These are phyloP conservation scores for Begonia peltatifolia DNA, from an alignment of 306 rosid species.

Conservation along the genomic window DNA sequence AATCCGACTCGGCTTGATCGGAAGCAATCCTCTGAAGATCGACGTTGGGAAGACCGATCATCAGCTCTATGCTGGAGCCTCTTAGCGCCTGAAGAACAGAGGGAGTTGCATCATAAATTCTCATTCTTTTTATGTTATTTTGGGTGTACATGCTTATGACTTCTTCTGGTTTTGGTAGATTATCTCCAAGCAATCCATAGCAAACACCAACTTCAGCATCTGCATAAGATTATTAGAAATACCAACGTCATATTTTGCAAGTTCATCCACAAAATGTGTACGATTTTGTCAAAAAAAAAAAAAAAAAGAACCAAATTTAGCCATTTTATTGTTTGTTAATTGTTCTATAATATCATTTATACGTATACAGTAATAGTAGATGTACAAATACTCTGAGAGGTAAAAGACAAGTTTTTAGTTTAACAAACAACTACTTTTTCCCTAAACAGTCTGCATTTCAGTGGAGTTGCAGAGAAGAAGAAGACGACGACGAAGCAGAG, in stretches of 20 bases:
- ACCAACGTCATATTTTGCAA: too few species aligned
- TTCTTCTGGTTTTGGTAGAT: constrained; percentile 27
- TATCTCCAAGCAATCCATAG: constrained; percentile 28
- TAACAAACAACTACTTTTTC: too few species aligned
- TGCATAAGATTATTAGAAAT: not conserved
- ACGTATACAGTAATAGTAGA: too few species aligned
- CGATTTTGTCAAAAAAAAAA: too few species aligned
- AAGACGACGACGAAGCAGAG: not conserved
- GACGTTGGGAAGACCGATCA: constrained; percentile 6
- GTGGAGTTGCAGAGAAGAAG: not conserved
- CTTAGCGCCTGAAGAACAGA: constrained; percentile 28
- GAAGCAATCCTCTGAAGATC: constrained; percentile 9
- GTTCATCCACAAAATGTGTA: too few species aligned
- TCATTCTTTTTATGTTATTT: constrained; percentile 20
- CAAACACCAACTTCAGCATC: constrained; percentile 44
- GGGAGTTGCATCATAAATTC: constrained; percentile 25
- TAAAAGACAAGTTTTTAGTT: too few species aligned
- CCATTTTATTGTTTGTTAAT: too few species aligned
- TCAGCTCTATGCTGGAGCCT: constrained; percentile 30
- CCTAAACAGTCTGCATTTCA: too few species aligned
- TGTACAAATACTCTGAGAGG: too few species aligned
- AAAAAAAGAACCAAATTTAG: too few species aligned
- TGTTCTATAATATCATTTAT: too few species aligned
- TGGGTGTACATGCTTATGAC: constrained; percentile 20
- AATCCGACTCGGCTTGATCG: constrained; percentile 1